Evolutionary conservation across 2,329 filamentous ascomycete species (phyloP), one percentile per base, ranked within the genome.

Genomic region (Chrysosporium queenslandicum): DNA sequence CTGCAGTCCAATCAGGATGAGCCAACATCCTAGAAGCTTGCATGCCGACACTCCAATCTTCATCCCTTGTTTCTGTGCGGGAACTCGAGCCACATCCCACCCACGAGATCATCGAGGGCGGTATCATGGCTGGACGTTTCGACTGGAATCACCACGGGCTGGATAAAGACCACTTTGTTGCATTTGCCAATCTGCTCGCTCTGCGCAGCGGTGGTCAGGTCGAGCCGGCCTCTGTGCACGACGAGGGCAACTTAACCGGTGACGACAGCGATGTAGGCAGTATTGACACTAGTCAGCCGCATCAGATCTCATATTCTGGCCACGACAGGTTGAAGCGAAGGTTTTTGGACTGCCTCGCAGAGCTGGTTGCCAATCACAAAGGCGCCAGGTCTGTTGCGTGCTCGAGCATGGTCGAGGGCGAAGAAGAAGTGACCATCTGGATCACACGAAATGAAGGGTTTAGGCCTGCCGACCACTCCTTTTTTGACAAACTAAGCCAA

Each of bases 261-360:
- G 25, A 20, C 14, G n/a, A 20, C 23, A 45, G 25, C 23, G 41
- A 45, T 18, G 41, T 6, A 4, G 41, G 23, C 14, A 27, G 41
- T n/a, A 18, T 14, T 21, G 41, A 45, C 41, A 27, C 23, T 7
- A 45, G 23, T 7, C 23, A n/a, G 6, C 16, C 41, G 6, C 25
- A 29, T 6, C 41, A 7, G 8, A 27, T 45, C 18, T 45, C 41
- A n/a, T 14, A 27, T 21, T 45, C 41, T 5, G 41, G 23, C 6
- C 23, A 14, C 14, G 25, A 45, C 23, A n/a, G 7, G 18, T n/a
- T 45, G 41, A 45, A 45, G 41, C 8, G 18, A 21, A 45, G 23
- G 41, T 45, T 45, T 45, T n/a, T 45, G n/a, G 41, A 45, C 25
- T 45, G 41, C 23, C 23, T 45, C 4, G 41, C 41, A n/a, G 41